A percentile compares a stretch with the other conserved stretches of the same genome.
Evolutionary conservation across 2,329 filamentous ascomycete species (phyloP).

Genomic region (Drechslerella coelobrocha): DNA sequence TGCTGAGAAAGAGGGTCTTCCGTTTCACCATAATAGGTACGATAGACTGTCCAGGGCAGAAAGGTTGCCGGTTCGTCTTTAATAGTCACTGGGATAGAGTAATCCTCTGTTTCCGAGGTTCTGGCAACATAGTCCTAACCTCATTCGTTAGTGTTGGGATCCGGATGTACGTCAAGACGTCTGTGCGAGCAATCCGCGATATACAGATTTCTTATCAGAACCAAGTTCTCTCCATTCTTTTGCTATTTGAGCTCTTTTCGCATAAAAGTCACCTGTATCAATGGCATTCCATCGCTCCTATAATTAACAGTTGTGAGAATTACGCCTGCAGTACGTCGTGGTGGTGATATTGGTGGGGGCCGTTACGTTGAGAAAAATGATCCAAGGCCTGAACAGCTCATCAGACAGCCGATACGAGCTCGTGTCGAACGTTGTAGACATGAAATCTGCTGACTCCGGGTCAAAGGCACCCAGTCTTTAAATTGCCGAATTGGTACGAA

Average conservation of each 20-base stretch:
- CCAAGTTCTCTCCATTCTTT: not conserved
- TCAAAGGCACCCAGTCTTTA: too few species aligned
- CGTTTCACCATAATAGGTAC: conserved; percentile 7
- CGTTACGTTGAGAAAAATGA: not conserved
- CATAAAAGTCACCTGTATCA: not conserved
- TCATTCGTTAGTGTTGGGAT: not conserved
- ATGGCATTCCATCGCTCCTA: conserved; percentile 5
- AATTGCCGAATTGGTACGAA: too few species aligned
- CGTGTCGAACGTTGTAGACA: too few species aligned
- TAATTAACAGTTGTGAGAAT: not conserved
- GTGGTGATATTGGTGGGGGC: not conserved
- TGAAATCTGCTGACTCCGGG: too few species aligned
- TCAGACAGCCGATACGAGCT: too few species aligned
- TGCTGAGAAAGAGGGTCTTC: not conserved
- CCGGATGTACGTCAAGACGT: too few species aligned
- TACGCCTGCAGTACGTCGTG: not conserved
- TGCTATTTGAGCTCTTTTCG: not conserved
- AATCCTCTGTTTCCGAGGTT: not conserved
- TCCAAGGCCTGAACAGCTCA: conserved; percentile 1
- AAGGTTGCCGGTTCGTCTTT: not conserved
- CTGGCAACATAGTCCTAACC: not conserved
- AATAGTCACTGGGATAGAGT: not conserved
- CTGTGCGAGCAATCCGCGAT: not conserved
- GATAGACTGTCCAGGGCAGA: not conserved
- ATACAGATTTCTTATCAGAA: not conserved